phyloP scores from a whole-genome alignment of 2,329 filamentous ascomycete genomes.

The Capronia americana region DNA sequence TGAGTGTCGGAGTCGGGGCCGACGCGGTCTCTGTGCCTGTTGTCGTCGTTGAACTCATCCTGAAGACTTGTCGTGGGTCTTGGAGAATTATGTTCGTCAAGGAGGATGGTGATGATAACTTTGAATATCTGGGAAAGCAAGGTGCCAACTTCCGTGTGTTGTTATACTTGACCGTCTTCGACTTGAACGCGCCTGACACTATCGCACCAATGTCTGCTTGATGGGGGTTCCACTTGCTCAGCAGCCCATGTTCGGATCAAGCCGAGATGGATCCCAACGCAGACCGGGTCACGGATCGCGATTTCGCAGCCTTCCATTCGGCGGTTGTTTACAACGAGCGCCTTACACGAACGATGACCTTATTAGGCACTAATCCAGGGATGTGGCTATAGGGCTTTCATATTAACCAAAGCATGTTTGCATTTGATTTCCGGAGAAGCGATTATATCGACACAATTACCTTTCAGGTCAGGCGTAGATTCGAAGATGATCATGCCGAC shows the following conservation, averaged over 20 bases:
- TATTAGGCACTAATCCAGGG: too few relatives aligned
- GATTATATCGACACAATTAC: neutral
- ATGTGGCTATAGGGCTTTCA: neutral
- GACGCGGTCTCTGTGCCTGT: neutral
- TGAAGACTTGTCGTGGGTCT: neutral
- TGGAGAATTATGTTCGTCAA: neutral
- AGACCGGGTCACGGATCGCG: too few relatives aligned
- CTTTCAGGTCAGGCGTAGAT: neutral
- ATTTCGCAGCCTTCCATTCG: too few relatives aligned
- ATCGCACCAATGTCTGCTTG: too few relatives aligned
- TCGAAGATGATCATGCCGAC: neutral
- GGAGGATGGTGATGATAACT: neutral
- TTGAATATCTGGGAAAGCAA: neutral
- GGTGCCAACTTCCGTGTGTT: neutral
- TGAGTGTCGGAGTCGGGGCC: neutral
- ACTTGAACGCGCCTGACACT: too few relatives aligned
- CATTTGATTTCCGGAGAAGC: neutral
- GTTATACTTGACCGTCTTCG: too few relatives aligned
- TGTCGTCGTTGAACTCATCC: conserved; percentile 12
- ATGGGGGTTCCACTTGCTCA: too few relatives aligned
- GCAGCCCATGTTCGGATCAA: too few relatives aligned
- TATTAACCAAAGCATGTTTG: neutral
- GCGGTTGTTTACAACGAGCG: too few relatives aligned
- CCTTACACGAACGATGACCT: too few relatives aligned
- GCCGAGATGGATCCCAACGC: too few relatives aligned